A percentile compares a stretch with the other conserved stretches of the same genome.
Conservation (phyloP, 208 protist genomes). For the Trypanosomatidae sp. region DNA sequence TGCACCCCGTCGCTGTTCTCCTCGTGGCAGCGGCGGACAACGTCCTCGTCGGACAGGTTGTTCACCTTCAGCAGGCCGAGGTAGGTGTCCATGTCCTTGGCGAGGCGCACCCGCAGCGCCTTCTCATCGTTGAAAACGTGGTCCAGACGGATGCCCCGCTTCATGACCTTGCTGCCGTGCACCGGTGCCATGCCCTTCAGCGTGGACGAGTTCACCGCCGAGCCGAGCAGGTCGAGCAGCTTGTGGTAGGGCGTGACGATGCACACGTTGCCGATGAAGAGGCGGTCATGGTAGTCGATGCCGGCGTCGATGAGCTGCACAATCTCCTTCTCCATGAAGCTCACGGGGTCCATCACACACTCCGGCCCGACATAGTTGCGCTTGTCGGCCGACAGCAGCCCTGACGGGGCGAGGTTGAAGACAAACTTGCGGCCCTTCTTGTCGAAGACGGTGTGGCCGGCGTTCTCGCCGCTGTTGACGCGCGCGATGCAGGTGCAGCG, state of each 20-base stretch:
- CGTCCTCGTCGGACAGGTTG: conserved; percentile 73
- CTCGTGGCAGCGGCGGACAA: conserved; percentile 69
- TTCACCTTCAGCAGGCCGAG: conserved; percentile 71
- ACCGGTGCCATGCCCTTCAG: conserved; percentile 92
- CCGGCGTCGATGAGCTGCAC: conserved; percentile 77
- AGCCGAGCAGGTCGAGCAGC: conserved; percentile 84
- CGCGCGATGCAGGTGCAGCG: conserved; percentile 84
- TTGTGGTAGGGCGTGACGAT: conserved; percentile 94
- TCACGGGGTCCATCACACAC: conserved; percentile 92
- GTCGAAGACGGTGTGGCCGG: conserved; percentile 92
- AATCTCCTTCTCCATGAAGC: conserved; percentile 91
- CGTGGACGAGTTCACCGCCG: conserved; percentile 83
- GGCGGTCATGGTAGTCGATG: conserved; percentile 71
- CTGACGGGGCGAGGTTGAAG: conserved; percentile 91
- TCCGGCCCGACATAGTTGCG: conserved; percentile 86
- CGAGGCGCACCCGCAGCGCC: conserved; percentile 55
- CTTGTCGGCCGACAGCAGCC: conserved; percentile 71
- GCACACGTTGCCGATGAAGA: conserved; percentile 90
- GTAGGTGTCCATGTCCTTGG: conserved; percentile 90
- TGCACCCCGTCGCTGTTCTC: conserved; percentile 85
- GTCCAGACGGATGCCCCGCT: conserved; percentile 89
- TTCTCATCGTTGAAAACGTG: conserved; percentile 91
- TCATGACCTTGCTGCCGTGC: conserved; percentile 89
- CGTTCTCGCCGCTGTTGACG: conserved; percentile 93
- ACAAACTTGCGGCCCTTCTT: conserved; percentile 79